Percentiles rank a stretch among this genome's conserved stretches.
These are phyloP conservation scores for Rhodotorula sp. DNA, from an alignment of 1,284 basidiomycete genomes.

Conservation along the genomic window DNA sequence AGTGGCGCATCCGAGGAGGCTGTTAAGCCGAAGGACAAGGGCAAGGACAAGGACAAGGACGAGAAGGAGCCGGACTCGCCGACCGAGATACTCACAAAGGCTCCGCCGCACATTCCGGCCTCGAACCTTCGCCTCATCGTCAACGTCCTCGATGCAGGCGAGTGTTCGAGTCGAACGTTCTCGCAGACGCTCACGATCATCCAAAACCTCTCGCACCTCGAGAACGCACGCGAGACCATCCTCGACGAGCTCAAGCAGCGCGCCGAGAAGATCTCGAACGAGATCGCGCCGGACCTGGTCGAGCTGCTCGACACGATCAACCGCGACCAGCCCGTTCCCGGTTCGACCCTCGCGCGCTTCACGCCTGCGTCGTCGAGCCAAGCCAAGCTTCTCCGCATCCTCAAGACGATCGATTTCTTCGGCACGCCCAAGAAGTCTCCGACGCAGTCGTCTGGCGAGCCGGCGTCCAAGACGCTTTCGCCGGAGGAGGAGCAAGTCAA, in stretches of 20 bases:
- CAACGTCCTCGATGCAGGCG: conserved; percentile 88
- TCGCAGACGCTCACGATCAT: conserved; percentile 84
- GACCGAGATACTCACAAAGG: conserved; percentile 50
- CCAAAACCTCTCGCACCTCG: conserved; percentile 81
- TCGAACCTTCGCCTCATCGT: conserved; percentile 80
- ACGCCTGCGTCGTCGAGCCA: conserved; percentile 88
- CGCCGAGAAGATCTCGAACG: conserved; percentile 80
- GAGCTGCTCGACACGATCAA: conserved; percentile 67
- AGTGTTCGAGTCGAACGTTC: conserved; percentile 93
- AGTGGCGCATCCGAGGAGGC: not conserved
- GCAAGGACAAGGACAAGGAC: not conserved
- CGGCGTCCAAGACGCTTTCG: conserved; percentile 53
- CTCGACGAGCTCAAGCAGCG: conserved; percentile 79
- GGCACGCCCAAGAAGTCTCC: conserved; percentile 58
- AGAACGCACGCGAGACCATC: conserved; percentile 81
- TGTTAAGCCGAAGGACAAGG: conserved; percentile 36
- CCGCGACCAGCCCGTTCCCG: conserved; percentile 62
- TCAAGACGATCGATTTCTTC: conserved; percentile 96
- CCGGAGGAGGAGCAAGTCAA: conserved; percentile 72
- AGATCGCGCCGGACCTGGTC: conserved; percentile 71
- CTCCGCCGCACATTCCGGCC: conserved; percentile 78
- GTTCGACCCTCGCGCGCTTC: conserved; percentile 73
- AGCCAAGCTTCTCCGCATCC: conserved; percentile 84
- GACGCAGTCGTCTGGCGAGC: conserved; percentile 49
- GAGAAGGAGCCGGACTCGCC: conserved; percentile 22